Evolutionary conservation across 345 rosid species (phyloP).

Genomic region (Stellera chamaejasme): DNA sequence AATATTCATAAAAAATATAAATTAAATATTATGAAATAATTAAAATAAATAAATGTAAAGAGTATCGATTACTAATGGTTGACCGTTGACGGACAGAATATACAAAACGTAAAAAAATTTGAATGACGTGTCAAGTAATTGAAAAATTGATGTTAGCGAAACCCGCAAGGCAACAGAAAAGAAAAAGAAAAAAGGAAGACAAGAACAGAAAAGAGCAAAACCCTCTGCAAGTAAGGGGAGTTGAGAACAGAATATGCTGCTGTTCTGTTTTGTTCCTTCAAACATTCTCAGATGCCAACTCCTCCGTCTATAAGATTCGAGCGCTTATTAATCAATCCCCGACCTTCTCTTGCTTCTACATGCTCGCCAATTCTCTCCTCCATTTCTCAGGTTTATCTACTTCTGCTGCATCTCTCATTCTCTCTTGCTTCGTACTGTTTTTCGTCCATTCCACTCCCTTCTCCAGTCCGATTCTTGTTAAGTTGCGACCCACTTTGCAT

Average conservation of each 20-base stretch:
- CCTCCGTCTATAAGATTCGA: constrained; percentile 6
- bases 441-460: not conserved
- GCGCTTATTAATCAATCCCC: not conserved
- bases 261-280: constrained; percentile 12
- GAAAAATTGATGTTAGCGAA: no score
- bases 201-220: not conserved
- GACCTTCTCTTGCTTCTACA: not conserved
- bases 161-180: no score
- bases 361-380: constrained; percentile 7
- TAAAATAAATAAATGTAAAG: no score
- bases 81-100: no score
- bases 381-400: not conserved
- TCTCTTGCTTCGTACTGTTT: not conserved
- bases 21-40: no score
- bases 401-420: not conserved
- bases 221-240: not conserved
- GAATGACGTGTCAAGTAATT: no score
- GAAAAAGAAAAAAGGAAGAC: not conserved
- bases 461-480: not conserved
- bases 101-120: no score
- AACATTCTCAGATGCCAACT: constrained; percentile 25
- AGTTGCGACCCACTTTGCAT: not conserved
- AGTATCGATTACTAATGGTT: no score
- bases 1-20: no score
- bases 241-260: constrained; percentile 24